Base-by-base conservation (phyloP, 1,139 yeast species). In the Wickerhamomyces sp. region DNA sequence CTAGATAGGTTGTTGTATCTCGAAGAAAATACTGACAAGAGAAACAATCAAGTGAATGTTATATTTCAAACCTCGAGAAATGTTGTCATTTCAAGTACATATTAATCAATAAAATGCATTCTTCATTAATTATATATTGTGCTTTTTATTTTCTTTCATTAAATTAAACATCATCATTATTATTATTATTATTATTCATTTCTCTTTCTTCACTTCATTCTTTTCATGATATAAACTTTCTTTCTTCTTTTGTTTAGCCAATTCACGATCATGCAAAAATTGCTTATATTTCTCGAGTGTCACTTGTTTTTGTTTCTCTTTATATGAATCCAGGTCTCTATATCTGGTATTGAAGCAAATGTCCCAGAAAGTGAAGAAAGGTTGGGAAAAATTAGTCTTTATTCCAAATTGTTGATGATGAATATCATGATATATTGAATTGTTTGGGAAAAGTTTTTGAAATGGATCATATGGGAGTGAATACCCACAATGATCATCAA, bases 401-500 rank as follows among this genome's bases (percentile, higher is more conserved):
- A 93, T 84, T 33, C 99, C 99, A 77, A 94, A 93, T 57, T 80
- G 80, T 71, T 93, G 99, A 68, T 93, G 99, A 64, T 93, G 99
- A 56, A 93, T 90, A 67, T 93, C 99, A 63, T 93, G 99, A 65
- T 90, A 93, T 36, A 90, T 85, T 11, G 98, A 88, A 61, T 93
- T 91, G 69, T 93, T 93, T 51, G 98, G 98, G 75, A 93, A 93
- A 14, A 91, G 47, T 37, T 80, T 63, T 69, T 93, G 99, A 72
- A 93, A 86, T 33, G 91, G 81, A 64, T 93, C 99, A 64, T 71
- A 86, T 15, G 98, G 99, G 48, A 93, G 71, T 40, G 90, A 81
- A 66, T 91, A 93, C 18, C 99, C 99, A 66, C 98, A 93, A 66
- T 93, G 99, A 65, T 93, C 99, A 65, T 93, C 99, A 43, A 93